These are phyloP conservation scores for Rhodotorula taiwanensis DNA, from an alignment of 768 basidiomycete genomes.

Conservation along the genomic window DNA sequence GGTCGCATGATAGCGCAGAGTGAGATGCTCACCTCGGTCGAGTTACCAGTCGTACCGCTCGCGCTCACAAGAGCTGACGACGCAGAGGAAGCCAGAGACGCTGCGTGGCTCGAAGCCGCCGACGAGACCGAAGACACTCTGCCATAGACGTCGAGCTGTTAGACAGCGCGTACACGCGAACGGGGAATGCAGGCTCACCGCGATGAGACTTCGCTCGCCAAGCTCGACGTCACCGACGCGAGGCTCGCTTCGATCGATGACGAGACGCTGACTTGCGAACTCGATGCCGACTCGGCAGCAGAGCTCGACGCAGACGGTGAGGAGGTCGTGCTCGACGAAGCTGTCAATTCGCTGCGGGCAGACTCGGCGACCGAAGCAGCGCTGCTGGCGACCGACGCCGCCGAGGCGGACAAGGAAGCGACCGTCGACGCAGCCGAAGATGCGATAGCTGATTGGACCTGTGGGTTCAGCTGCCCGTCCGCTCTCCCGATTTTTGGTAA, in stretches of 20 bases:
- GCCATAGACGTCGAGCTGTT: background rate
- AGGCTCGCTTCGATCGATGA: background rate
- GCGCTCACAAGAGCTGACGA: too few relatives aligned
- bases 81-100: background rate
- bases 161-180: background rate
- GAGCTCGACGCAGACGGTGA: too few relatives aligned
- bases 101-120: background rate
- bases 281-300: background rate
- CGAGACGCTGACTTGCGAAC: background rate
- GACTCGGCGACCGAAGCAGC: background rate
- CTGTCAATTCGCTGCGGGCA: too few relatives aligned
- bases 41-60: too few relatives aligned
- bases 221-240: background rate
- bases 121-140: background rate
- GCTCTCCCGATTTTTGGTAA: background rate
- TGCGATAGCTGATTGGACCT: background rate
- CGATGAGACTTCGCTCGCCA: background rate
- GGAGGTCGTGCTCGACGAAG: too few relatives aligned
- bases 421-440: background rate
- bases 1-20: too few relatives aligned
- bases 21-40: too few relatives aligned
- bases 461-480: fast-evolving
- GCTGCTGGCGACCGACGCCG: background rate
- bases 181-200: background rate
- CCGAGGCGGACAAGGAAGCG: background rate